Percentiles rank a stretch among this genome's conserved stretches.
Evolutionary conservation across 116 monocot species (phyloP).

Genomic region (Zostera marina): DNA sequence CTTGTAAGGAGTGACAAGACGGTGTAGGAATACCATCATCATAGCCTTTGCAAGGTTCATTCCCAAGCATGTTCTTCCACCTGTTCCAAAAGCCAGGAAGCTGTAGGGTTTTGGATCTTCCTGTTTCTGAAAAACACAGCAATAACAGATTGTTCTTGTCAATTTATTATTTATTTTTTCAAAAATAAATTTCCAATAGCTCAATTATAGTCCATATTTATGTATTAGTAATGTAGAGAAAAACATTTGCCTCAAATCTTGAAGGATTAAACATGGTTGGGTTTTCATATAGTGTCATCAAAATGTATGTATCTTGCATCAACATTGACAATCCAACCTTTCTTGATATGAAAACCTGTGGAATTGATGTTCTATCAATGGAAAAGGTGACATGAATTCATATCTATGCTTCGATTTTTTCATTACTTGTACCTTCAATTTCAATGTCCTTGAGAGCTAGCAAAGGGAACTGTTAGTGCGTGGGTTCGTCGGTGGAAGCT

Average conservation of each 20-base stretch:
- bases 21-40: conserved; percentile 73
- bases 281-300: conserved; percentile 36
- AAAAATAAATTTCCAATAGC: too few species aligned
- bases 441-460: conserved; percentile 49
- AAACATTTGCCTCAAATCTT: conserved; percentile 45
- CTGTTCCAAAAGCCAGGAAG: conserved; percentile 58
- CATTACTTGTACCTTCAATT: conserved; percentile 31
- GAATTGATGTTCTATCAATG: neutral
- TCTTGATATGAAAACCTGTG: conserved; percentile 49
- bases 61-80: conserved; percentile 71
- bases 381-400: neutral
- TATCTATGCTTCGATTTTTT: neutral
- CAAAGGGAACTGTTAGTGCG: too few species aligned
- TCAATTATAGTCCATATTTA: too few species aligned
- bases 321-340: conserved; percentile 71
- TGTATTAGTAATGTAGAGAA: neutral
- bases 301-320: conserved; percentile 57
- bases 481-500: too few species aligned
- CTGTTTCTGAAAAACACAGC: conserved; percentile 9
- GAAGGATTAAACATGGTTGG: conserved; percentile 48
- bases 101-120: conserved; percentile 34
- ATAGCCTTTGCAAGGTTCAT: conserved; percentile 72
- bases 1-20: conserved; percentile 56
- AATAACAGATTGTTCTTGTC: neutral
- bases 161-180: neutral